phyloP scores from a whole-genome alignment of 129 eudicot species.

The Helianthus annuus region DNA sequence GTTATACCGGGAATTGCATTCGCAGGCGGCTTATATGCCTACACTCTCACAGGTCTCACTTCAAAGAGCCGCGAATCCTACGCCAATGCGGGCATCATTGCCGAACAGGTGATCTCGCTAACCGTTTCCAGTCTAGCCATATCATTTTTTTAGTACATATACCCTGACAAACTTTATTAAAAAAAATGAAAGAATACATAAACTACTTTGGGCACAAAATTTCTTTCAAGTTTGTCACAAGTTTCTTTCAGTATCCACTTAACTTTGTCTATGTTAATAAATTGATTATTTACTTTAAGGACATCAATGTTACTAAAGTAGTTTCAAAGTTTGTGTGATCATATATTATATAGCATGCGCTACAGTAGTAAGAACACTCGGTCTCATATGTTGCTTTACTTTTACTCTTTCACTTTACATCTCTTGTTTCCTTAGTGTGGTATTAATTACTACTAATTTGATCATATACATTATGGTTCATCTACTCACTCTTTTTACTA shows the following conservation, averaged over 20 bases:
- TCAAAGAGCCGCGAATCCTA: constrained; percentile 97
- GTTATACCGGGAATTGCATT: constrained; percentile 99
- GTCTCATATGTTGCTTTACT: constrained; percentile 26
- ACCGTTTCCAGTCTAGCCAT: not conserved
- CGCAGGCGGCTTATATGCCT: constrained; percentile 94
- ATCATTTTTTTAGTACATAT: not conserved
- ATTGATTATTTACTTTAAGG: constrained; percentile 20
- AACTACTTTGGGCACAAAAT: not conserved
- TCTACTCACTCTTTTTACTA: constrained; percentile 2
- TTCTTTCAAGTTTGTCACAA: constrained; percentile 6
- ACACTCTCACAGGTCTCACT: constrained; percentile 94
- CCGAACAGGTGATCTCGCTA: constrained; percentile 70
- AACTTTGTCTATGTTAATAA: constrained; percentile 6
- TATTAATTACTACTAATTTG: constrained; percentile 20
- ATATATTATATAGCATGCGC: constrained; percentile 41
- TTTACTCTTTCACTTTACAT: constrained; percentile 28
- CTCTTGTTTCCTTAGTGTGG: constrained; percentile 30
- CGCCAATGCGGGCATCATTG: constrained; percentile 95
- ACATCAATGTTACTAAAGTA: constrained; percentile 22
- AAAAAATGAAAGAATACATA: not conserved
- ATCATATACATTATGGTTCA: not conserved
- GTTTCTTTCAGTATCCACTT: constrained; percentile 13
- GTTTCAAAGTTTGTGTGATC: constrained; percentile 34
- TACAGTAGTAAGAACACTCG: constrained; percentile 22
- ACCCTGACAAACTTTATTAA: not conserved